Evolutionary conservation across 495 filamentous ascomycete genomes (phyloP).

Genomic region (Xylaria nigripes): DNA sequence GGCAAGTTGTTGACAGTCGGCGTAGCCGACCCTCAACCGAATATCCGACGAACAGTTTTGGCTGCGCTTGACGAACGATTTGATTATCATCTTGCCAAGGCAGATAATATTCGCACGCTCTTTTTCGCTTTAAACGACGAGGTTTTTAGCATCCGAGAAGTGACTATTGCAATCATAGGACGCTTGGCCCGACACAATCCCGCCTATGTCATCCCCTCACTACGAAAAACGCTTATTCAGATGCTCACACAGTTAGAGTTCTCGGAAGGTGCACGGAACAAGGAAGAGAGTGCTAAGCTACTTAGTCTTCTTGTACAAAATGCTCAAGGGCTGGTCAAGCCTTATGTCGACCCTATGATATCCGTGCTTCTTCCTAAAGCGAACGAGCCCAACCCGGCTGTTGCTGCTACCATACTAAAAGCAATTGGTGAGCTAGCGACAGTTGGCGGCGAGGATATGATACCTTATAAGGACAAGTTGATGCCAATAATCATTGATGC

Average conservation of each 20-base stretch:
- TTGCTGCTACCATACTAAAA: conserved; percentile 86
- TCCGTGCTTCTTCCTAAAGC: conserved; percentile 84
- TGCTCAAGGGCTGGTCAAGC: conserved; percentile 81
- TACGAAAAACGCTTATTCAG: conserved; percentile 91
- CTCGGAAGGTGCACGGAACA: conserved; percentile 85
- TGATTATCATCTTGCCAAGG: conserved; percentile 86
- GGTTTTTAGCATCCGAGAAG: conserved; percentile 82
- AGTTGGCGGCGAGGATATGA: conserved; percentile 87
- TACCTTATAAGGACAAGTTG: conserved; percentile 72
- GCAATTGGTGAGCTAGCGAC: conserved; percentile 89
- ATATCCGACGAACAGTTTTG: conserved; percentile 81
- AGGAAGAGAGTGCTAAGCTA: conserved; percentile 90
- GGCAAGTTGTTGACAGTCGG: conserved; percentile 91
- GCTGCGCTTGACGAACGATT: conserved; percentile 86
- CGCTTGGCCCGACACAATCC: conserved; percentile 86
- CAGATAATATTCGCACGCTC: conserved; percentile 89
- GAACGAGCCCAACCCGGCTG: conserved; percentile 68
- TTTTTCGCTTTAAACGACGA: conserved; percentile 98
- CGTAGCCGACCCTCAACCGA: conserved; percentile 80
- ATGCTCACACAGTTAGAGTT: conserved; percentile 92
- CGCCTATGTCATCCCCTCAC: conserved; percentile 90
- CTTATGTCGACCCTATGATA: conserved; percentile 93
- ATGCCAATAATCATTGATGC: conserved; percentile 94
- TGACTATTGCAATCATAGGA: conserved; percentile 91
- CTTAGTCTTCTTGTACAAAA: conserved; percentile 88